A percentile compares a stretch with the other conserved stretches of the same genome.
phyloP scores from a whole-genome alignment of 345 rosid species.

The Aurinia saxatilis region DNA sequence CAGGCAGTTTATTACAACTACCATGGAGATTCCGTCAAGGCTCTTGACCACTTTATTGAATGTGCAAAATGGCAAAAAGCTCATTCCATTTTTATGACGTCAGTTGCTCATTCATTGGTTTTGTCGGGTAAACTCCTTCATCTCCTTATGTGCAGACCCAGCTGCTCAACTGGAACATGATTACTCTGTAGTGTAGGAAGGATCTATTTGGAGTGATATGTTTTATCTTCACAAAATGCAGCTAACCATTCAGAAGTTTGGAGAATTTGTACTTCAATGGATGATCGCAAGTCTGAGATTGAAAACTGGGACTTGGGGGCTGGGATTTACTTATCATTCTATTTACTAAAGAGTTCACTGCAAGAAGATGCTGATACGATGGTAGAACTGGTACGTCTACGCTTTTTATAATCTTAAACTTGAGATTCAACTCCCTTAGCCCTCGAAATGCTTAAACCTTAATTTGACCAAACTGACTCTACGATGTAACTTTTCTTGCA shows the following conservation, averaged over 20 bases:
- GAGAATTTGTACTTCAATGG: slow-evolving; percentile 76
- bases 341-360: slow-evolving; percentile 56
- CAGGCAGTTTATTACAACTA: slow-evolving; percentile 83
- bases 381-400: slow-evolving; percentile 59
- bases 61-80: slow-evolving; percentile 90
- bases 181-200: not conserved
- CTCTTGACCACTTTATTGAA: slow-evolving; percentile 80
- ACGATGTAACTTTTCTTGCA: not conserved
- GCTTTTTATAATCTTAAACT: too few species aligned
- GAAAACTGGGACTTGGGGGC: slow-evolving; percentile 97
- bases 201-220: not conserved
- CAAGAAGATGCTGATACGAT: slow-evolving; percentile 42
- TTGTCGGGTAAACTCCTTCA: slow-evolving; percentile 54
- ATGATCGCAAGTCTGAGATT: slow-evolving; percentile 85
- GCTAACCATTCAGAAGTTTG: slow-evolving; percentile 68
- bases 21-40: slow-evolving; percentile 56
- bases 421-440: too few species aligned
- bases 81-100: slow-evolving; percentile 69
- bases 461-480: not conserved
- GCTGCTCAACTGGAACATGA: not conserved
- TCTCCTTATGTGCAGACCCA: slow-evolving; percentile 2
- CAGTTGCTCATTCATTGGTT: slow-evolving; percentile 66
- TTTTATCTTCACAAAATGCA: slow-evolving; percentile 31
- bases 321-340: slow-evolving; percentile 72
- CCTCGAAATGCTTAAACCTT: not conserved